A percentile compares a stretch with the other conserved stretches of the same genome.
phyloP scores from a whole-genome alignment of 1,139 yeast genomes.

The Magnusiomyces suaveolens region DNA sequence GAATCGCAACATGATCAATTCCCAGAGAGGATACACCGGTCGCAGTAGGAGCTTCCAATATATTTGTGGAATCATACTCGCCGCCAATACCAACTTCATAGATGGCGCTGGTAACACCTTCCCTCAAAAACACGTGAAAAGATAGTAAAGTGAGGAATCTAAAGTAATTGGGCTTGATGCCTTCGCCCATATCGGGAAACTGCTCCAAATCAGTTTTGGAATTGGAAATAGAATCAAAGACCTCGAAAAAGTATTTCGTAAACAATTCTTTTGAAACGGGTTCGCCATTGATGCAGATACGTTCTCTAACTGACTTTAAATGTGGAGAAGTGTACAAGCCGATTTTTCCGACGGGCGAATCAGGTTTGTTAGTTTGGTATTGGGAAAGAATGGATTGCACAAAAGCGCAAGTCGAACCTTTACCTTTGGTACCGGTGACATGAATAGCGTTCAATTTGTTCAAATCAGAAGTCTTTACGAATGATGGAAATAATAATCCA shows the following conservation, averaged over 20 bases:
- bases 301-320: conserved; percentile 81
- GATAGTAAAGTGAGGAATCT: conserved; percentile 81
- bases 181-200: conserved; percentile 67
- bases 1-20: conserved; percentile 81
- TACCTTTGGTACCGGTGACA: conserved; percentile 96
- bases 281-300: conserved; percentile 77
- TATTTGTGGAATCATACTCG: conserved; percentile 87
- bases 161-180: conserved; percentile 85
- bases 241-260: conserved; percentile 83
- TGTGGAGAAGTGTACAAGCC: conserved; percentile 96
- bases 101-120: conserved; percentile 84
- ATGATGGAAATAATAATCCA: neutral
- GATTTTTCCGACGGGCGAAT: conserved; percentile 37
- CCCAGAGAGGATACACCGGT: conserved; percentile 85
- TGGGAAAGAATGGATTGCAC: conserved; percentile 69
- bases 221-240: conserved; percentile 69
- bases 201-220: conserved; percentile 46
- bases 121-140: conserved; percentile 79
- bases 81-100: conserved; percentile 99
- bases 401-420: conserved; percentile 96
- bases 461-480: conserved; percentile 38
- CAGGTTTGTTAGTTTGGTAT: conserved; percentile 34
- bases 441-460: conserved; percentile 72
- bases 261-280: conserved; percentile 76
- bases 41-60: conserved; percentile 67